phyloP scores from a whole-genome alignment of 106 monocot genomes.

The Acorus calamus region DNA sequence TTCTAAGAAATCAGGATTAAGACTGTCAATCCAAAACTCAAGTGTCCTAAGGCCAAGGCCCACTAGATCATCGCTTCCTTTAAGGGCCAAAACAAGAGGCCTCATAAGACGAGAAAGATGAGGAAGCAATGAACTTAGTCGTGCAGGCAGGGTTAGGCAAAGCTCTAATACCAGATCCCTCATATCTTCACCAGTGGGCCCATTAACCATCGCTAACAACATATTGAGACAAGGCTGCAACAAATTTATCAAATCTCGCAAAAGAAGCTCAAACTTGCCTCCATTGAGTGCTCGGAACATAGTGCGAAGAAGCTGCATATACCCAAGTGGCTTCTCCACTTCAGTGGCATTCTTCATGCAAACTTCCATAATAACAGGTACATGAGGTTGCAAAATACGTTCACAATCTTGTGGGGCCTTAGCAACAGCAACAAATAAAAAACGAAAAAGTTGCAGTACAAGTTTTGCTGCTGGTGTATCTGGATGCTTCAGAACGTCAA shows the following conservation, averaged over 20 bases:
- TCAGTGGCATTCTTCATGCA: constrained; percentile 98
- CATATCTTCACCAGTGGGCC: constrained; percentile 90
- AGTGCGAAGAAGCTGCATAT: constrained; percentile 78
- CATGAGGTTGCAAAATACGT: constrained; percentile 81
- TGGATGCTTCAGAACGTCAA: constrained; percentile 89
- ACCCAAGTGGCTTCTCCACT: constrained; percentile 94
- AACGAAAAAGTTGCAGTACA: constrained; percentile 81
- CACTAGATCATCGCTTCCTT: constrained; percentile 92
- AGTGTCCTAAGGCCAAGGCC: constrained; percentile 93
- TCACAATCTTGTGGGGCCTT: constrained; percentile 87
- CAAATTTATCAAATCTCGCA: constrained; percentile 84
- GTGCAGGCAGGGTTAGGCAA: constrained; percentile 87
- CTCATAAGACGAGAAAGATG: constrained; percentile 93
- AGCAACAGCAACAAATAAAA: constrained; percentile 84
- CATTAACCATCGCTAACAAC: constrained; percentile 90
- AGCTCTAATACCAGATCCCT: constrained; percentile 85
- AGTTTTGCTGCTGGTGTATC: constrained; percentile 90
- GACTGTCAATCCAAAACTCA: constrained; percentile 98
- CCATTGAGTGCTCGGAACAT: constrained; percentile 87
- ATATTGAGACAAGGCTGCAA: constrained; percentile 93
- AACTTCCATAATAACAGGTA: constrained; percentile 84
- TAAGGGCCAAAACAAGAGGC: constrained; percentile 81
- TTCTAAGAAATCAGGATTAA: constrained; percentile 98
- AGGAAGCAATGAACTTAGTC: constrained; percentile 97
- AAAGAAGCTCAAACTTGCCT: constrained; percentile 84